phyloP scores from a whole-genome alignment of 2,329 filamentous ascomycete species.

The Diaporthe citriasiana region DNA sequence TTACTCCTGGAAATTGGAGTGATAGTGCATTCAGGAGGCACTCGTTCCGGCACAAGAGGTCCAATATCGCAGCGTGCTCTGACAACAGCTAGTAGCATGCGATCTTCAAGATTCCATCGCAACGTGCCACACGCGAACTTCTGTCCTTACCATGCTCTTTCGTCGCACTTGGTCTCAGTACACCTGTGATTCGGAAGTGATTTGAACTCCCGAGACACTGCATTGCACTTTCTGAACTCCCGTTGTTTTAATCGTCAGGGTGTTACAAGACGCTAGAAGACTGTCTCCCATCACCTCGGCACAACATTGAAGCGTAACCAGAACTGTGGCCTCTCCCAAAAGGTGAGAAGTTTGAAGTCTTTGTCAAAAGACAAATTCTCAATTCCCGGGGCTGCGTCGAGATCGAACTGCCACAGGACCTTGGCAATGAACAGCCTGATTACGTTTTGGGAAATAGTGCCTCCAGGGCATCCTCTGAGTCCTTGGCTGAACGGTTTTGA shows the following conservation, averaged over 20 bases:
- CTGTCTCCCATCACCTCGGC: background rate
- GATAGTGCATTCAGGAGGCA: no score
- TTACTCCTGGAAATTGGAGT: no score
- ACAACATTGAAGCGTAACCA: conserved; percentile 38
- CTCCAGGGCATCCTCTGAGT: conserved; percentile 32
- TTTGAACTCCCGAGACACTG: background rate
- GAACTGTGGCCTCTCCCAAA: conserved; percentile 39
- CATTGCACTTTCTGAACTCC: background rate
- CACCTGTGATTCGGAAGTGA: background rate
- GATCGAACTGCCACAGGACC: conserved; percentile 37
- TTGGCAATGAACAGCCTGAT: conserved; percentile 19
- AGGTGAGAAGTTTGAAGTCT: conserved; percentile 39
- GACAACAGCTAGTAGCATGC: no score
- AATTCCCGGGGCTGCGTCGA: conserved; percentile 31
- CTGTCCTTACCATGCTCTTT: background rate
- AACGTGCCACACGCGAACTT: no score
- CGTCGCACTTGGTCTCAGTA: background rate
- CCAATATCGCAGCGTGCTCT: no score
- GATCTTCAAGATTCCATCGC: no score
- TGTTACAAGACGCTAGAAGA: background rate
- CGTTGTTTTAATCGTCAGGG: background rate
- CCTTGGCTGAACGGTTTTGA: conserved; percentile 41
- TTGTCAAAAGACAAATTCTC: conserved; percentile 37
- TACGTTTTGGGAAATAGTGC: conserved; percentile 1
- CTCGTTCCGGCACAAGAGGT: background rate